These are phyloP conservation scores for Trichosporon sp. DNA, from an alignment of 1,284 basidiomycete species.

Conservation along the genomic window DNA sequence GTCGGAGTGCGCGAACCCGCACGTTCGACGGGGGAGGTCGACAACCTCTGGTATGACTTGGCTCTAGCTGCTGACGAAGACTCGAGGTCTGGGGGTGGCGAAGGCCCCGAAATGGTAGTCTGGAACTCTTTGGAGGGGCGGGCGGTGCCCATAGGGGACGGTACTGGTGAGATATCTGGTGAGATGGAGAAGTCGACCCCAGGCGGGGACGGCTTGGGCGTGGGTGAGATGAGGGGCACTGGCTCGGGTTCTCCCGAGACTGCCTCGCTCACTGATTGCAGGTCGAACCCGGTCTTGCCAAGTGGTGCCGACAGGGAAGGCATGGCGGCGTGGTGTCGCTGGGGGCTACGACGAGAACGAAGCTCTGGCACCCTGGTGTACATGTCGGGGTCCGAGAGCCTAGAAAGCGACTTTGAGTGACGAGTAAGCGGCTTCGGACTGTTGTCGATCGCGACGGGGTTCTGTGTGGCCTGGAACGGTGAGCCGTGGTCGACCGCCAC, in stretches of 20 bases:
- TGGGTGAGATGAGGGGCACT: neutral
- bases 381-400: conserved; percentile 3
- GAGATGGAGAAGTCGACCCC: neutral
- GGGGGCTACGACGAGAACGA: neutral
- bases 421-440: neutral
- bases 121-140: neutral
- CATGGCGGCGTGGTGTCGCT: neutral
- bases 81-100: neutral
- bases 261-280: neutral
- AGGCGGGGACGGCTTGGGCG: neutral
- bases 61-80: neutral
- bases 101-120: neutral
- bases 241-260: neutral
- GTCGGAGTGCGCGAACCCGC: neutral
- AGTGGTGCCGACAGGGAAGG: neutral
- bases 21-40: neutral
- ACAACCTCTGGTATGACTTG: neutral
- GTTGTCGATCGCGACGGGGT: neutral
- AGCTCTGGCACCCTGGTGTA: conserved; percentile 1
- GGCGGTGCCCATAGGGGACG: neutral
- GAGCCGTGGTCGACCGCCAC: neutral
- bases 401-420: conserved; percentile 12
- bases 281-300: conserved; percentile 1
- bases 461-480: neutral
- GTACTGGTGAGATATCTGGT: neutral